Base-by-base conservation (phyloP, 2,329 filamentous ascomycete genomes). In the Fusarium euwallaceae region DNA sequence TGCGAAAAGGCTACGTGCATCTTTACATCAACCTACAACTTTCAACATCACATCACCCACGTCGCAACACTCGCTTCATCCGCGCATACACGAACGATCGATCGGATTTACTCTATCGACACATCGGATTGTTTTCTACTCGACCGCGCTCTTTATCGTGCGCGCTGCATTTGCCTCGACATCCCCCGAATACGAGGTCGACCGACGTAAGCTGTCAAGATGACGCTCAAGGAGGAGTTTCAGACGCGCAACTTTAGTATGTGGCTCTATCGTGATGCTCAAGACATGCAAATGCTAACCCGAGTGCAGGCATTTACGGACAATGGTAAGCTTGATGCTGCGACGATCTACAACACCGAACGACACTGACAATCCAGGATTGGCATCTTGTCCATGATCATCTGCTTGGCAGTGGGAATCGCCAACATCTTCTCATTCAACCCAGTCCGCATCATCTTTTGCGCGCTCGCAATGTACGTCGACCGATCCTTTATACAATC, bases 231-330 rank as follows among this genome's bases (percentile, higher is more conserved):
- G 84, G 92, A 93, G 81, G 92, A 93, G 84, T 92, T 94, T 81
- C 88, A 88, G 82, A 92, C 91, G 71, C 88, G 92, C 80, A 94
- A 94, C 85, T 94, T 94, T 85, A 94, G 92, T 93, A 87, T 80
- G 91, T 86, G 70, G 63, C 36, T 37, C 51, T 60, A 22, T 45
- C 51, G 24, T 67, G 66, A 59, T 43, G 34, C 43, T 36, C 8
- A 53, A 10, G 6, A 16, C 36, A 63, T 11, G 17, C 24, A 53
- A n/a, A 66, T 74, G 76, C 83, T 87, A 79, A 87, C 79, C 51
- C 55, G 60, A 69, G 68, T 36, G 68, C 77, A 93, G 92, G 92
- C 84, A 93, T 93, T 84, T 93, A 93, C 80, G 92, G 90, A 83
- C 92, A 93, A 92, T 93, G 92, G 92, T 93, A 87, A 88, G 90